Evolutionary conservation across 805 yeast species (phyloP).

Genomic region (Candida golubevii): DNA sequence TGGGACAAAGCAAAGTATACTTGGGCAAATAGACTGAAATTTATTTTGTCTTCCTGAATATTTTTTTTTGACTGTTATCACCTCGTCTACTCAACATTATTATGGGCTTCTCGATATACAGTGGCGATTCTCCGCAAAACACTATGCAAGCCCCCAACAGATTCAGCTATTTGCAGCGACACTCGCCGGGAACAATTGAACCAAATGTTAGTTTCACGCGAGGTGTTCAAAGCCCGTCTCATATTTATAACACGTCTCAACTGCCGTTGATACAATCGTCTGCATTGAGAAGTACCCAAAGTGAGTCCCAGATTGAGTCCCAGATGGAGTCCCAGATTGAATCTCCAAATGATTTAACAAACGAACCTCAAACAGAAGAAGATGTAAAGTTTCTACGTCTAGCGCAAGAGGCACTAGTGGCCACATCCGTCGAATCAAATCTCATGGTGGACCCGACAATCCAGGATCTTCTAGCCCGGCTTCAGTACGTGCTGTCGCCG

Average conservation of each 20-base stretch:
- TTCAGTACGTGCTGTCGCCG: conserved; percentile 56
- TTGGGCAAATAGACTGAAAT: too few species aligned
- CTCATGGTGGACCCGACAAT: conserved; percentile 58
- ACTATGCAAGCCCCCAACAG: conserved; percentile 11
- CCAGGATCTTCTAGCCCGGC: conserved; percentile 50
- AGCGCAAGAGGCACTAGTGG: conserved; percentile 59
- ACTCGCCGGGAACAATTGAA: conserved; percentile 20
- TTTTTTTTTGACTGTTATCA: too few species aligned
- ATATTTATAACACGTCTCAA: too few species aligned
- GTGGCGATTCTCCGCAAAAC: conserved; percentile 12
- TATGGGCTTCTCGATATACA: conserved; percentile 14
- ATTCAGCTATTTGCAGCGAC: conserved; percentile 16
- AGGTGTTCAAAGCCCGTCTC: conserved; percentile 2
- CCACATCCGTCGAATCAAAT: conserved; percentile 41
- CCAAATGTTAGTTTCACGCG: conserved; percentile 20
- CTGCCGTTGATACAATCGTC: too few species aligned
- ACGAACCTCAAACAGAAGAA: conserved; percentile 26
- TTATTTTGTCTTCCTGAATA: too few species aligned
- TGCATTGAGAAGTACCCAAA: not conserved
- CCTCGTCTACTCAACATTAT: too few species aligned
- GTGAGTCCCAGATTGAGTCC: not conserved
- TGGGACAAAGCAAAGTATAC: too few species aligned
- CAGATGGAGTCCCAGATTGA: not conserved
- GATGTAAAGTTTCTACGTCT: conserved; percentile 53
- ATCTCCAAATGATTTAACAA: not conserved